Evolutionary conservation across 345 rosid genomes (phyloP), one percentile per base, ranked within the genome.

Genomic region (Cochlearia excelsa): DNA sequence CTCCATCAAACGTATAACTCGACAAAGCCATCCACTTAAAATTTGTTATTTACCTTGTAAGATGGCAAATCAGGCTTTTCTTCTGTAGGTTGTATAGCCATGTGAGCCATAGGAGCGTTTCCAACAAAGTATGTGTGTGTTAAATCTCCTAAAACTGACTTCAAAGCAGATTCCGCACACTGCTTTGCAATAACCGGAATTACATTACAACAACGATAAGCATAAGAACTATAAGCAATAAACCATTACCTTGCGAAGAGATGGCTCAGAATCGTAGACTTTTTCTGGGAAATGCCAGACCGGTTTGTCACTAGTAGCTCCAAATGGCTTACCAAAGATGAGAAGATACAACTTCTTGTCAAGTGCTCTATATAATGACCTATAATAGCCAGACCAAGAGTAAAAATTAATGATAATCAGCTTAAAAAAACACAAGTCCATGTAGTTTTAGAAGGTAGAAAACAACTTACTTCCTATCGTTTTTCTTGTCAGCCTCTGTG

Each of bases 211-310:
- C 23, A 16, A 16, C 23, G 23, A 16, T 16, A 16, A 44, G 57
- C 61, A 39, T 1, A 16, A 16, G 23, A 35, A 7, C 4, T 7
- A 65, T 55, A 31, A 26, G 44, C 27, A 46, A 27, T 16, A 59
- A 46, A 52, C 7, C 42, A 56, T 54, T 53, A 72, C 76, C 72
- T 72, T 66, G 52, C 90, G 91, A 78, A 93, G 77, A 51, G 90
- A 87, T 62, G 91, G 92, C 80, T 93, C 99, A 39, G 91, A 80
- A 59, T 84, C 87, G 1, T 87, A 85, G 34, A 84, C 75, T 70
- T 93, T 89, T 64, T 89, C 92, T 0, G 97, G 99, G 72, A 93
- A 89, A 79, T 89, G 99, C 99, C 99, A 93, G 57, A 74, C 80
- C 1, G 92, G 88, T 54, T 82, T 68, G 63, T 71, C 81, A 48